Evolutionary conservation across 768 basidiomycete genomes (phyloP), one percentile per base, ranked within the genome.

Genomic region (Boletus subparvulus): DNA sequence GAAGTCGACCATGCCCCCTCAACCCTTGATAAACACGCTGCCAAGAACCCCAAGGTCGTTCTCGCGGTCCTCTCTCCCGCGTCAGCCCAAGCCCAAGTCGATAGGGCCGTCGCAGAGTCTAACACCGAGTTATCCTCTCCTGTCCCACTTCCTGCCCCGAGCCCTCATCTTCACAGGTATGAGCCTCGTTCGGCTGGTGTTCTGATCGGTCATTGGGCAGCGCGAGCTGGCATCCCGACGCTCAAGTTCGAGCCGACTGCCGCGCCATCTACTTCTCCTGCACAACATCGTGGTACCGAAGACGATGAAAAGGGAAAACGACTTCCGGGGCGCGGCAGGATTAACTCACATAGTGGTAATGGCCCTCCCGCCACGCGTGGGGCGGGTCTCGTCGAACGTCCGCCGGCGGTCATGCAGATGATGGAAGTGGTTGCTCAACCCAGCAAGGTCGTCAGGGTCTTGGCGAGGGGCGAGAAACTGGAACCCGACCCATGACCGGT

Each of bases 381-480:
- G 54, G 64, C 69, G 0, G 78, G 81, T 3, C 77, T 92, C 42
- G 90, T 92, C 48, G 90, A 92, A 67, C 83, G 88, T 19, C 88
- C 88, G 0, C 81, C 87, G 10, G 86, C 88, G 2, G 87, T 90
- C 46, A 83, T 85, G 79, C 85, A 87, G 5, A 89, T 92, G 88
- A 90, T 88, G 87, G 86, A 86, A 60, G 82, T 83, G 70, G 80
- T 88, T 10, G 77, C 85, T 21, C 86, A 89, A 61, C 86, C 88
- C 8, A 86, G 81, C 69, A 86, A 84, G 59, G 86, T 88, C 60
- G 85, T 92, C 35, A 78, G 90, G 26, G 86, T 93, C 30, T 82
- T 93, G 57, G 88, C 91, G 2, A 83, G 91, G 13, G 91, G 91
- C 33, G 91, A 93, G 79, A 91, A 92, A 71, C 72, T 93, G 51